Conservation (phyloP, 2,329 filamentous ascomycete species). For the Fusarium sp. region DNA sequence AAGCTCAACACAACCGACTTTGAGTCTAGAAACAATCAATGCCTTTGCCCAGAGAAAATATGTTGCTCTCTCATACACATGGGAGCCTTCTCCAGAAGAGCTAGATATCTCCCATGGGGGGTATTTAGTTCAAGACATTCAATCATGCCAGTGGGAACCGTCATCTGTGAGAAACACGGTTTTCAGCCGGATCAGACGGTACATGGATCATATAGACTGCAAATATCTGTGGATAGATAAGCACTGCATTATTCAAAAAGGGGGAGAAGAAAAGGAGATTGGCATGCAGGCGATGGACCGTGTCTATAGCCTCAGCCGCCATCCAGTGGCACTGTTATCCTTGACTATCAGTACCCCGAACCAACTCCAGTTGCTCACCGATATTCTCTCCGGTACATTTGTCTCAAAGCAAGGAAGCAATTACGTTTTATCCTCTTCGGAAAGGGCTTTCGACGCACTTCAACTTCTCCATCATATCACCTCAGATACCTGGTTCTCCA, state of each 20-base stretch:
- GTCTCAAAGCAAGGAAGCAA: fast-evolving
- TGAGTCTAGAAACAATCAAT: background rate
- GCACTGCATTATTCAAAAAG: background rate
- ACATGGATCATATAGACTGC: background rate
- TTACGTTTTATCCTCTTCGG: fast-evolving
- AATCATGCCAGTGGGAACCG: fast-evolving
- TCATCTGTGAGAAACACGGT: background rate
- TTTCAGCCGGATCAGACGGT: background rate
- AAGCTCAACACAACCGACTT: background rate
- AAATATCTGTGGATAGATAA: background rate
- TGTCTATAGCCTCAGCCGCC: background rate
- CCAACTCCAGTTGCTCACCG: fast-evolving
- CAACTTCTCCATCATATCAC: background rate
- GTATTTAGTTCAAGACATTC: background rate
- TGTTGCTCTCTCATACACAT: background rate
- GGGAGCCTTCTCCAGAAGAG: background rate
- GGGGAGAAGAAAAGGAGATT: background rate
- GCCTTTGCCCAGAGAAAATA: fast-evolving
- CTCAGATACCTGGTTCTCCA: background rate
- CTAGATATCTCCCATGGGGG: fast-evolving
- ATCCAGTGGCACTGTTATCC: fast-evolving
- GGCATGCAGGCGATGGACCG: background rate
- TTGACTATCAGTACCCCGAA: fast-evolving
- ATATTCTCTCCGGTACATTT: background rate
- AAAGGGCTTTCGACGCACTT: background rate